Evolutionary conservation across 1,139 yeast genomes (phyloP), one percentile per base, ranked within the genome.

Genomic region (Debaryomyces subglobosus): DNA sequence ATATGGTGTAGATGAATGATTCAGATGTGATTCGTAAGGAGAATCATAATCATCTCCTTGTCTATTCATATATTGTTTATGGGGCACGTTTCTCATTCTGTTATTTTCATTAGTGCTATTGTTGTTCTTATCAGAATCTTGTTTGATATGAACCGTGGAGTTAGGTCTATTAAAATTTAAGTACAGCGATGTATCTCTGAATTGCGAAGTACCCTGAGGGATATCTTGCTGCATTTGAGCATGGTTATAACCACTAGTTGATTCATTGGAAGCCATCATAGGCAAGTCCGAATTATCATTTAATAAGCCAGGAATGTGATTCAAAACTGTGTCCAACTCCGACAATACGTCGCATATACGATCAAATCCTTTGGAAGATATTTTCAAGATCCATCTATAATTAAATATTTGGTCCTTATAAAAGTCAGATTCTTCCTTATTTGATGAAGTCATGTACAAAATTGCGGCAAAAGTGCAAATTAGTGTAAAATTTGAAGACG

Each of bases 381-480:
- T 84, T 58, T 86, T 82, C 45, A 92, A 67, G 12, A 85, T 78
- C 86, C 90, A 84, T 52, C 95, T 71, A 62, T 89, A 91, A 56
- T 86, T 86, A 60, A 82, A 81, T 38, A 90, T 78, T 54, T 85
- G 86, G 53, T 83, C 88, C 57, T 82, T 78, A 64, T 81, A 89
- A 49, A 79, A 73, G 36, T 72, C 74, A 0, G 86, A 78, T 59
- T 89, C 96, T 49, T 83, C 89, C 18, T 77, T 66, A 3, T 78
- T 65, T 9, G 76, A 69, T 0, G 91, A 71, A 0, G 92, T 84
- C 29, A 84, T 82, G 59, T 78, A 88, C 48, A 91, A 69, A 8
- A 91, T 71, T 0, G 95, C 86, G 0, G 96, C 96, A 75, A 91
- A 91, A 0, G 94, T 82, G 2, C 96, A 96, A 47, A 90, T 88